Base-by-base conservation (phyloP, 805 yeast genomes). In the Candida hungchunana region DNA sequence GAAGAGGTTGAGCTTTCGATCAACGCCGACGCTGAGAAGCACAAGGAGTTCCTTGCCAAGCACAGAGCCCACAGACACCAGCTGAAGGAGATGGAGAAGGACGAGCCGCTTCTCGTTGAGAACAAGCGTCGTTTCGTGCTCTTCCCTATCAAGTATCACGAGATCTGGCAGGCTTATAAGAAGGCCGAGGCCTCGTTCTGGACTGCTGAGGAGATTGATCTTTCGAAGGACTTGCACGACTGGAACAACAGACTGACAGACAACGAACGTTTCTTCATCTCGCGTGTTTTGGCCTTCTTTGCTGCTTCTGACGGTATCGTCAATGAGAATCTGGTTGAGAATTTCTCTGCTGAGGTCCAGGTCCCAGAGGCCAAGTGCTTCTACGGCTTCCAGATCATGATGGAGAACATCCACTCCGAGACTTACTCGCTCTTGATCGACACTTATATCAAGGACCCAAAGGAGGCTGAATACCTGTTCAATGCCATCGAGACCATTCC, bases 241-340 rank as follows among this genome's bases (percentile, higher is more conserved):
- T 90, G 98, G 98, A 89, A 86, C 61, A 76, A 82, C 68, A 71
- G 72, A 56, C 71, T 90, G 71, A 89, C 73, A 59, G 93, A 85
- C 39, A 90, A 89, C 62, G 98, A 90, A 73, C 78, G 95, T 56
- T 93, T 67, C 68, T 90, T 90, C 65, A 72, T 90, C 51, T 85
- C 96, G 12, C 79, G 95, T 63, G 95, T 90, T 35, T 71, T 90
- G 50, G 98, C 98, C 13, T 90, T 93, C 73, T 90, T 90, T 58
- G 98, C 98, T 47, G 98, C 98, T 29, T 85, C 96, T 29, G 98
- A 90, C 63, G 98, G 98, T 63, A 88, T 90, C 50, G 98, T 90
- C 51, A 93, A 93, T 61, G 98, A 90, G 71, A 90, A 90, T 68
- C 76, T 90, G 62, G 96, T 90, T 44, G 97, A 90, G 68, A 89